A percentile compares a stretch with the other conserved stretches of the same genome.
These are phyloP conservation scores for Spinellus fusiger DNA, from an alignment of 192 early-diverging fungal species.

Conservation along the genomic window DNA sequence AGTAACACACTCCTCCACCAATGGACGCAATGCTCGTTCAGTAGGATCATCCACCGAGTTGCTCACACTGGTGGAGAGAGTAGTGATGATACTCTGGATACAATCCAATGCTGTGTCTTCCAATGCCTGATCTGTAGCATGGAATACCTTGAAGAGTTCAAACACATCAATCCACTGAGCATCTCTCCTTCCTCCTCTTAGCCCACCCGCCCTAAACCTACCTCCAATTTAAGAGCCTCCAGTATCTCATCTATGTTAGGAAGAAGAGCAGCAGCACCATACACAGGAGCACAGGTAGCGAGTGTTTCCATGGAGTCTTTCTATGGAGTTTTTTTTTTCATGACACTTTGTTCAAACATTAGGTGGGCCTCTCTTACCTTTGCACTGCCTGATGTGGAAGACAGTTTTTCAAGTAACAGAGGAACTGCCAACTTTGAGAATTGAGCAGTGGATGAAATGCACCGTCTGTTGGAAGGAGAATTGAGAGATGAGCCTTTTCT, in stretches of 20 bases:
- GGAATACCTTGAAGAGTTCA: conserved; percentile 77
- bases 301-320: conserved; percentile 90
- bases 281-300: conserved; percentile 69
- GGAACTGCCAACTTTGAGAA: conserved; percentile 82
- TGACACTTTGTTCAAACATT: background rate
- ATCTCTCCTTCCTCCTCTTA: background rate
- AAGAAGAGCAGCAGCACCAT: conserved; percentile 59
- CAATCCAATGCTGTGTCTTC: conserved; percentile 61
- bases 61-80: conserved; percentile 46
- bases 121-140: conserved; percentile 65
- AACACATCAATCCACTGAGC: conserved; percentile 10
- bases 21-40: conserved; percentile 42
- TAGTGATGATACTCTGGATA: conserved; percentile 54
- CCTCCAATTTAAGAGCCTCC: conserved; percentile 67
- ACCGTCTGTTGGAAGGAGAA: conserved; percentile 39
- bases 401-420: conserved; percentile 85
- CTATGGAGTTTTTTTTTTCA: conserved; percentile 31
- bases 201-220: conserved; percentile 3
- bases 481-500: background rate
- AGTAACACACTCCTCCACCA: conserved; percentile 51
- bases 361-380: conserved; percentile 49
- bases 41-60: conserved; percentile 39
- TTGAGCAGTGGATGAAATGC: conserved; percentile 70
- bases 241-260: conserved; percentile 70
- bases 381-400: conserved; percentile 76